phyloP scores from a whole-genome alignment of 2,329 filamentous ascomycete species.

The Penicillium corylophilum region DNA sequence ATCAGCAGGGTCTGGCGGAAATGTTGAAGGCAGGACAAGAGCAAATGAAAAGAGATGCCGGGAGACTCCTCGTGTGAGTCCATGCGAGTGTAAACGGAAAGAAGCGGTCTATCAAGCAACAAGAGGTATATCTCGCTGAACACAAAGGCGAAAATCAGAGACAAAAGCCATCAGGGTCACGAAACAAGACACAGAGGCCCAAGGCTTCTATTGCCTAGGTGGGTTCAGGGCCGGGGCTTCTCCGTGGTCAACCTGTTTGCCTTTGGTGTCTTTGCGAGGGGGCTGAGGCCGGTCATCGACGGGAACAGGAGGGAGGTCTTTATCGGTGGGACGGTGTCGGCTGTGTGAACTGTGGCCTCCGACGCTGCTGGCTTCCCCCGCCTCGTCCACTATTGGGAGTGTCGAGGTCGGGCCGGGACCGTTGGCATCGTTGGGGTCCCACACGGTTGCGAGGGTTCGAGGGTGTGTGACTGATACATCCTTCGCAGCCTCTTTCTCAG shows the following conservation, averaged over 20 bases:
- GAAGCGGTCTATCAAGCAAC: conserved; percentile 23
- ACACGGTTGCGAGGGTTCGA: conserved; percentile 58
- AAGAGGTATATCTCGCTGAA: conserved; percentile 24
- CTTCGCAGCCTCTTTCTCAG: conserved; percentile 63
- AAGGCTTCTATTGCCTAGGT: conserved; percentile 1
- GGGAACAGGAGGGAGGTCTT: conserved; percentile 32
- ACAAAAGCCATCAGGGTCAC: conserved; percentile 1
- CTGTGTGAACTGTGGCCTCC: conserved; percentile 59
- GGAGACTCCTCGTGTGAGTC: conserved; percentile 19
- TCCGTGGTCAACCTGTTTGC: conserved; percentile 22
- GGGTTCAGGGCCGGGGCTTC: conserved; percentile 2
- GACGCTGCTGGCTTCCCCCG: conserved; percentile 71
- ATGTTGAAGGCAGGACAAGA: background rate
- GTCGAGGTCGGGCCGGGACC: conserved; percentile 54
- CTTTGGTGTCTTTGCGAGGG: conserved; percentile 20
- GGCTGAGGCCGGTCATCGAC: conserved; percentile 11
- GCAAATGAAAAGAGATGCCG: background rate
- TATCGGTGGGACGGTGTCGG: conserved; percentile 32
- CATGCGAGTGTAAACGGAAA: conserved; percentile 8
- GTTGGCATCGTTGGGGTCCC: conserved; percentile 58
- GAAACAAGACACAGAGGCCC: background rate
- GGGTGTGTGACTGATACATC: conserved; percentile 62
- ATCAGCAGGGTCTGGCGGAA: conserved; percentile 26
- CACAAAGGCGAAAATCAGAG: conserved; percentile 9
- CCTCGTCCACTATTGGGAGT: conserved; percentile 86